Conservation (phyloP, 2,329 filamentous ascomycete genomes). For the Xylaria sp. region DNA sequence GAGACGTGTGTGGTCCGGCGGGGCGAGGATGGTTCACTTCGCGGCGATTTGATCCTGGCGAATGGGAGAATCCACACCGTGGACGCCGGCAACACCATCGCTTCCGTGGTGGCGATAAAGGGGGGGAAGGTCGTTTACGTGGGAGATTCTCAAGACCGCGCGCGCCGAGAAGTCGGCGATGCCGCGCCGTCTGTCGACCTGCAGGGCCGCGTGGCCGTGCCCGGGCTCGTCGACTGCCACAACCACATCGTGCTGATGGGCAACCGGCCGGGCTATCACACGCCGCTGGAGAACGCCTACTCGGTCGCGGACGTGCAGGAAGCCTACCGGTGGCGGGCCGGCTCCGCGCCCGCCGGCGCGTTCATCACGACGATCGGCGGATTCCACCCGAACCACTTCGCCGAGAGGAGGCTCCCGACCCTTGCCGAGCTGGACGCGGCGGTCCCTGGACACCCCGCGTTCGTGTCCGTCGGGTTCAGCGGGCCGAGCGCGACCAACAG, state of each 20-base stretch:
- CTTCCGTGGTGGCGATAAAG: conserved; percentile 29
- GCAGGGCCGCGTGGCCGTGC: conserved; percentile 25
- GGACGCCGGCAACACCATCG: conserved; percentile 14
- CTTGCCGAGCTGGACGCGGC: conserved; percentile 33
- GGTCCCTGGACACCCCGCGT: conserved; percentile 28
- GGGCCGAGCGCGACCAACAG: conserved; percentile 33
- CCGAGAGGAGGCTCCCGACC: conserved; percentile 31
- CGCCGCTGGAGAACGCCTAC: conserved; percentile 33
- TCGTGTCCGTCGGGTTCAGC: conserved; percentile 28
- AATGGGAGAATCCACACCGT: conserved; percentile 35
- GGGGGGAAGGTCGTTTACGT: conserved; percentile 32
- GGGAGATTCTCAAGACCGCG: conserved; percentile 27
- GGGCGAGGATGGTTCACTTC: conserved; percentile 6
- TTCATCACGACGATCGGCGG: conserved; percentile 37
- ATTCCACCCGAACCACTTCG: conserved; percentile 34
- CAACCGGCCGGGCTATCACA: conserved; percentile 35
- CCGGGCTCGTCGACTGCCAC: conserved; percentile 35
- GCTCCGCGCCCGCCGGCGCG: conserved; percentile 15
- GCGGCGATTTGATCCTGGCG: conserved; percentile 29
- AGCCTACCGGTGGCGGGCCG: conserved; percentile 19
- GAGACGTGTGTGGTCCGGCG: neutral
- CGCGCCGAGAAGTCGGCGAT: conserved; percentile 9
- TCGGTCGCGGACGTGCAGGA: conserved; percentile 31
- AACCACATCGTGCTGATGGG: conserved; percentile 36
- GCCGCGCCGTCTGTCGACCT: conserved; percentile 28